A percentile compares a stretch with the other conserved stretches of the same genome.
phyloP scores from a whole-genome alignment of 2,329 filamentous ascomycete genomes.

The Fusarium sp. region DNA sequence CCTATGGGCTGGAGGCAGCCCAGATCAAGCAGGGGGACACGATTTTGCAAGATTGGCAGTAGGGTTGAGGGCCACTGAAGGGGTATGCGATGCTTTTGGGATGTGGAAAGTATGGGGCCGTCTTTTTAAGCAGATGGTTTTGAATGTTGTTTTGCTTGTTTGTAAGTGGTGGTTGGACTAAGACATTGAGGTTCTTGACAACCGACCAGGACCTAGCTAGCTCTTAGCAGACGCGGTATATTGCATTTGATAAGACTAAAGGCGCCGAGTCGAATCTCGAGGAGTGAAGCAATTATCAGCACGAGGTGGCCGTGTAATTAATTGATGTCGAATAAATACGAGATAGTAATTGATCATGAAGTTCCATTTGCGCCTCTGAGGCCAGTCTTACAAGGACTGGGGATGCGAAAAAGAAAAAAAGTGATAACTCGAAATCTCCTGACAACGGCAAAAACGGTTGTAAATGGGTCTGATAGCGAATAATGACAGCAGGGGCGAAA shows the following conservation, averaged over 20 bases:
- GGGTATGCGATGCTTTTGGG: background rate
- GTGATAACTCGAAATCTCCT: constrained; percentile 26
- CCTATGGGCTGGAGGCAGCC: constrained; percentile 47
- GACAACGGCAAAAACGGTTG: constrained; percentile 39
- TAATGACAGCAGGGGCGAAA: constrained; percentile 17
- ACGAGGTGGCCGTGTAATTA: background rate
- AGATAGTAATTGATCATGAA: background rate
- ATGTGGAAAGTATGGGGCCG: background rate
- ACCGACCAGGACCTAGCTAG: background rate
- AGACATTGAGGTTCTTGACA: background rate
- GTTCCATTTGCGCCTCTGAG: too few species aligned
- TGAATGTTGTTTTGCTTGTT: background rate
- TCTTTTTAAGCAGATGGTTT: background rate
- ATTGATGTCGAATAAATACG: background rate
- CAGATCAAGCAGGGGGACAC: constrained; percentile 49
- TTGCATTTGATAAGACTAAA: too few species aligned
- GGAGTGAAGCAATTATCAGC: too few species aligned
- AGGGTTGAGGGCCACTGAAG: constrained; percentile 15
- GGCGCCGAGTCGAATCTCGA: background rate
- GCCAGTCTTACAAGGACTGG: background rate
- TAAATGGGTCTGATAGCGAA: constrained; percentile 19
- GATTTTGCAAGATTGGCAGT: constrained; percentile 46
- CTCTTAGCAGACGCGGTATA: too few species aligned
- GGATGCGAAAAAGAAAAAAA: constrained; percentile 3
- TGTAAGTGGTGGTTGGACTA: background rate